phyloP scores from a whole-genome alignment of 495 filamentous ascomycete species.

The Hypoxylon subgilvum region DNA sequence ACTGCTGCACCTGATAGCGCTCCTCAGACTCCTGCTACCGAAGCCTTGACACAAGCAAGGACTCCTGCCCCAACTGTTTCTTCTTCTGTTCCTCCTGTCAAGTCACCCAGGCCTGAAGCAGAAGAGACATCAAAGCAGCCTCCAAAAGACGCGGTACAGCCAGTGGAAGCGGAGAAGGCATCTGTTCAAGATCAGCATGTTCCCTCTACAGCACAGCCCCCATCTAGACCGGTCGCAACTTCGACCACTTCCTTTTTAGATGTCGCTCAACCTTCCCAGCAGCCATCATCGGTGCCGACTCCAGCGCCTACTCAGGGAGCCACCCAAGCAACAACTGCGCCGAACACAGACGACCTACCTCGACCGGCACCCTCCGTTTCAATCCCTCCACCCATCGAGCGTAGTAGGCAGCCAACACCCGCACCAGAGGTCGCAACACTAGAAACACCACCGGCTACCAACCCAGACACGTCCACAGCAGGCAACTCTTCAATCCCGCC shows the following conservation, averaged over 20 bases:
- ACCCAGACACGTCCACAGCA: neutral
- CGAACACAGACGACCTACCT: conserved; percentile 1
- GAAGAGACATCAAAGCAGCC: neutral
- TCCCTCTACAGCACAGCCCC: neutral
- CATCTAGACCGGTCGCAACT: conserved; percentile 1
- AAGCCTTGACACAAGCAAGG: conserved; percentile 21
- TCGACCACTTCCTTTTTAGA: conserved; percentile 1
- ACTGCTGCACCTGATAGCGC: conserved; percentile 11
- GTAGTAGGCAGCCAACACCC: conserved; percentile 27
- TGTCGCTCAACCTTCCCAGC: conserved; percentile 12
- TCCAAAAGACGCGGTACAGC: conserved; percentile 11
- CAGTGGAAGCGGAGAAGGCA: neutral
- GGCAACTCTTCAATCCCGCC: neutral
- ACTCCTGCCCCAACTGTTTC: conserved; percentile 21
- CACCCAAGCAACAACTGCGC: conserved; percentile 3
- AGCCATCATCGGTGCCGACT: conserved; percentile 36
- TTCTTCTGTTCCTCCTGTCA: conserved; percentile 11
- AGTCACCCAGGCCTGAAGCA: conserved; percentile 11
- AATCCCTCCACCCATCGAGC: conserved; percentile 14
- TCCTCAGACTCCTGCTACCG: conserved; percentile 24
- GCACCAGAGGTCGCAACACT: conserved; percentile 10
- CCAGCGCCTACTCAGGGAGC: conserved; percentile 22
- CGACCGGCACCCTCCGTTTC: conserved; percentile 21
- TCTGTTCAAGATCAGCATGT: neutral
- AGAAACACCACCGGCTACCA: conserved; percentile 1